Conservation (phyloP, 31 red algal genomes). For the Asparagopsis taxiformis region DNA sequence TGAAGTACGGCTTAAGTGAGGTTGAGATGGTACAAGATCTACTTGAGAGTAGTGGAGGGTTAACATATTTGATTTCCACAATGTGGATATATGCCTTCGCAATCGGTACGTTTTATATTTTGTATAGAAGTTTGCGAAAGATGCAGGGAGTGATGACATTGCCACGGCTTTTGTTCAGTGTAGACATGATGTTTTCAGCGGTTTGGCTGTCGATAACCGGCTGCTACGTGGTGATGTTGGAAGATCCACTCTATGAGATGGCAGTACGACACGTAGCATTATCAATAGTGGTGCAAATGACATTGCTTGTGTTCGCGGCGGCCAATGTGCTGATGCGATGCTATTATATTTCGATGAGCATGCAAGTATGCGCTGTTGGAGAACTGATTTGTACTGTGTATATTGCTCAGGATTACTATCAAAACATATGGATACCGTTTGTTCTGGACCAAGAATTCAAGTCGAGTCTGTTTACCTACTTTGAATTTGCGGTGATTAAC, state of each 20-base stretch:
- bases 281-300: slow-evolving; percentile 34
- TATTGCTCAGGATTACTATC: slow-evolving; percentile 45
- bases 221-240: slow-evolving; percentile 17
- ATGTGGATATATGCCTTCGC: slow-evolving; percentile 38
- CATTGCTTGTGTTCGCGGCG: slow-evolving; percentile 17
- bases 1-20: slow-evolving; percentile 13
- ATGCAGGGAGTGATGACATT: slow-evolving; percentile 32
- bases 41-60: slow-evolving; percentile 10
- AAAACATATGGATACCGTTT: slow-evolving; percentile 44
- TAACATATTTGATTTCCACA: slow-evolving; percentile 16
- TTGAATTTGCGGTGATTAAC: slow-evolving; percentile 18
- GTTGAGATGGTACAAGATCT: slow-evolving; percentile 11
- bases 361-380: not conserved
- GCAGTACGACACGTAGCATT: slow-evolving; percentile 13
- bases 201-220: slow-evolving; percentile 32
- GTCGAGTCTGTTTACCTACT: slow-evolving; percentile 28
- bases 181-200: slow-evolving; percentile 36
- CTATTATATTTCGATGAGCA: slow-evolving; percentile 8
- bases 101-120: slow-evolving; percentile 19
- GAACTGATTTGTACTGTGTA: slow-evolving; percentile 36
- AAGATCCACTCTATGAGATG: slow-evolving; percentile 35
- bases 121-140: slow-evolving; percentile 12
- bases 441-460: slow-evolving; percentile 28
- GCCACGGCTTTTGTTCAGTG: slow-evolving; percentile 32
- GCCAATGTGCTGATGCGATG: slow-evolving; percentile 53